Base-by-base conservation (phyloP, 345 rosid genomes). In the Zanthoxylum bungeanum region DNA sequence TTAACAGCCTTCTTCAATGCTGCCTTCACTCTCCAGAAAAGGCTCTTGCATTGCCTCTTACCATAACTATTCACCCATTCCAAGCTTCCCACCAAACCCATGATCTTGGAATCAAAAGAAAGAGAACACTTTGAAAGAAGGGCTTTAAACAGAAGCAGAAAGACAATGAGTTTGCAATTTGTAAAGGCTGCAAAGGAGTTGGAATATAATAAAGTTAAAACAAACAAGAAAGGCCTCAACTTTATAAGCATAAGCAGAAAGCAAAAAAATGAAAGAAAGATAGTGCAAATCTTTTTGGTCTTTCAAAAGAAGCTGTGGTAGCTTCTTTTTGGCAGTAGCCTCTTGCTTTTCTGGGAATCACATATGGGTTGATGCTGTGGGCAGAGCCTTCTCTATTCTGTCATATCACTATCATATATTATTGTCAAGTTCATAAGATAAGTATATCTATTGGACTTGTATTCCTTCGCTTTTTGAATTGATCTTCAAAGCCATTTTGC, bases 1-100 rank as follows among this genome's bases (percentile, higher is more conserved):
- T 80, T 86, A 63, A 78, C 71, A 4, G 85, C 80, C 51, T 62
- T 81, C 86, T 70, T 88, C 74, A 84, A 72, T 14, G 89, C 82
- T 9, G 86, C 85, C 42, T 71, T 85, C 77, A 79, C 57, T 68
- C 84, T 87, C 88, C 93, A 72, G 10, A 85, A 76, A 27, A 87
- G 68, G 25, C 76, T 77, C 73, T 62, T 64, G 82, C 91, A 85
- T 39, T 79, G 82, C 78, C 69, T 84, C 84, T 70, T 85, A 59
- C 86, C 74, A 67, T 62, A 81, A 44, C 56, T 57, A 27, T 76
- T 75, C 50, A 69, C 66, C 78, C 78, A 60, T 40, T 69, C 78
- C 70, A 74, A 69, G 36, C 77, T 80, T 39, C 71, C 78, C 27
- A 53, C 64, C 44, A 68, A 68, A 55, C 71, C 70, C 57, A 68